Conservation (phyloP, 441 rosid species). For the Viola pubescens region DNA sequence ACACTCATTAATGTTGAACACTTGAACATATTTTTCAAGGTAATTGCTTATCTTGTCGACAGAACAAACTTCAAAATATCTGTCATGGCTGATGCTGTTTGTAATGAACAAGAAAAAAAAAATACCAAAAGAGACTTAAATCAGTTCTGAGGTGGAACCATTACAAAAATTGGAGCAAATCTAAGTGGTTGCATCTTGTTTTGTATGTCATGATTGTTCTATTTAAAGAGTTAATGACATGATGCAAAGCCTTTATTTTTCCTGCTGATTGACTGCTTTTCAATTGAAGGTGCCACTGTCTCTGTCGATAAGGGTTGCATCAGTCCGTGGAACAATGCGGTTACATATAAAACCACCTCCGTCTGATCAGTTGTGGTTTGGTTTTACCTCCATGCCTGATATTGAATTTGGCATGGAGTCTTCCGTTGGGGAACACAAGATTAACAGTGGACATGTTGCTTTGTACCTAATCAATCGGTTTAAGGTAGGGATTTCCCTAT, state of each 20-base stretch:
- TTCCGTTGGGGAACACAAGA: slow-evolving; percentile 82
- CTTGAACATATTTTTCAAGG: too few relatives aligned
- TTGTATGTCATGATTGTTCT: too few relatives aligned
- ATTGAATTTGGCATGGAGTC: slow-evolving; percentile 71
- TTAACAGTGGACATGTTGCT: slow-evolving; percentile 61
- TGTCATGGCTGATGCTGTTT: too few relatives aligned
- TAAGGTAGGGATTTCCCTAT: slow-evolving; percentile 47
- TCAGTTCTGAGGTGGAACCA: neutral
- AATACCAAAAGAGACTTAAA: neutral
- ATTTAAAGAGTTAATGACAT: too few relatives aligned
- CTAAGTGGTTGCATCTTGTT: neutral
- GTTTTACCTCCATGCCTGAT: slow-evolving; percentile 86
- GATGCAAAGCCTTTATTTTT: slow-evolving; percentile 5
- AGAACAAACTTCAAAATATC: too few relatives aligned
- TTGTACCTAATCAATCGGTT: slow-evolving; percentile 63
- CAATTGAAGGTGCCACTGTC: slow-evolving; percentile 66
- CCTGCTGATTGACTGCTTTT: slow-evolving; percentile 1
- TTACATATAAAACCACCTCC: slow-evolving; percentile 89
- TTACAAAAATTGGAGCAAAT: neutral
- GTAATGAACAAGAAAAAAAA: too few relatives aligned
- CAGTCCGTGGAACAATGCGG: slow-evolving; percentile 76
- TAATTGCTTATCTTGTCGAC: too few relatives aligned
- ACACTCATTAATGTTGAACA: too few relatives aligned
- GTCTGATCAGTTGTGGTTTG: slow-evolving; percentile 86
- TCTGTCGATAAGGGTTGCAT: slow-evolving; percentile 68